Evolutionary conservation across 2,329 filamentous ascomycete genomes (phyloP), one percentile per base, ranked within the genome.

Genomic region (Phaeoacremonium minimum): DNA sequence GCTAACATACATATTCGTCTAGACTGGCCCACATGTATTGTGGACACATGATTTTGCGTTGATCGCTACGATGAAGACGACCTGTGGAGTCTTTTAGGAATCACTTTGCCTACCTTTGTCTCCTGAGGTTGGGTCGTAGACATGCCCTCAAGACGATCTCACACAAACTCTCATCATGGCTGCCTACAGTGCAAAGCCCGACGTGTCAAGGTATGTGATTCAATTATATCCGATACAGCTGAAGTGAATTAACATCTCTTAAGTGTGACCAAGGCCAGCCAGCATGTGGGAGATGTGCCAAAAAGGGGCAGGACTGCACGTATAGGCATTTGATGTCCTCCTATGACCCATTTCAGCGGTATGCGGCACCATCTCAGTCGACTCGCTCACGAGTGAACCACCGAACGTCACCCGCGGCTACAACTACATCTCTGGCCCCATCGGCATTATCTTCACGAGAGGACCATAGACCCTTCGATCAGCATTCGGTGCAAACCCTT

Each of bases 361-460:
- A 31, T 15, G 22, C 22, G n/a, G n/a, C n/a, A n/a, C n/a, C n/a
- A n/a, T n/a, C n/a, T n/a, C n/a, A n/a, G n/a, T n/a, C n/a, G n/a
- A n/a, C n/a, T n/a, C n/a, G 9, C 22, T n/a, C 22, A 9, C 22
- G 9, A 26, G 9, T 26, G 22, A 9, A 26, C n/a, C 22, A n/a
- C 22, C 9, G 22, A 26, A 26, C 22, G n/a, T n/a, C 22, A n/a
- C 9, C 22, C 22, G 22, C 22, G 9, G n/a, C 9, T 9, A 26
- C 9, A n/a, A 9, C 22, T n/a, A 26, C 22, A 26, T 26, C 22
- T 26, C 22, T n/a, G 22, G 9, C 22, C 22, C n/a, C 9, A 26
- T 26, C 22, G 22, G 9, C 57, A 9, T 9, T n/a, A n/a, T 26
- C 22, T 26, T 26, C 22, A 9, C 22, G n/a, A 26, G n/a, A n/a